Base-by-base conservation (phyloP, 2,329 filamentous ascomycete genomes). In the Trichoderma koningiopsis region DNA sequence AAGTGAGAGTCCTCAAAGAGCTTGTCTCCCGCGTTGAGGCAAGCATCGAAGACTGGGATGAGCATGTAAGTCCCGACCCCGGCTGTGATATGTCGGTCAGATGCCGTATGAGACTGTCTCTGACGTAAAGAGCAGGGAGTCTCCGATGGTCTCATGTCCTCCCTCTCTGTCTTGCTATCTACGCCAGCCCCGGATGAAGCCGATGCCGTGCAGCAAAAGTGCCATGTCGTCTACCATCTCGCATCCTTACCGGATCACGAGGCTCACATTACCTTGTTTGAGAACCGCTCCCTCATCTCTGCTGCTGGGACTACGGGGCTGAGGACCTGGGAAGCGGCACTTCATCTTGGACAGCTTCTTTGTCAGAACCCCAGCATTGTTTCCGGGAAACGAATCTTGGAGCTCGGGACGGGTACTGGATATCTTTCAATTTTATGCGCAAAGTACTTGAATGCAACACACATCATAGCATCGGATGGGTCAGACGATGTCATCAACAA, bases 311-410 rank as follows among this genome's bases (percentile, higher is more conserved):
- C 91, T 0, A 95, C 92, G 0, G 92, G 92, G 1, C 84, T 92
- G 29, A 86, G 92, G 40, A 95, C 92, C 0, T 96, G 92, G 92
- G 92, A 95, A 77, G 92, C 92, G 0, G 89, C 91, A 1, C 81
- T 95, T 10, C 90, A 93, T 73, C 83, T 95, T 0, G 91, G 90
- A 1, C 85, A 89, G 56, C 93, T 89, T 74, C 85, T 94, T 27
- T 87, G 87, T 70, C 70, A 75, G n/a, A 79, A 84, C 61, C 78
- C 77, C 0, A 71, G 73, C 1, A 72, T 85, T 24, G 81, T 92
- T 33, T 74, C 74, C 8, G 84, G 81, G 2, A 90, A 88, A 75
- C 84, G 82, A 8, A 79, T 94, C 0, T 81, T 95, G 2, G 92
- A 95, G 76, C 83, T 95, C 1, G 92, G 92, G 4, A 88, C 91